Conservation (phyloP, 306 rosid species). For the Ziziphus jujuba region DNA sequence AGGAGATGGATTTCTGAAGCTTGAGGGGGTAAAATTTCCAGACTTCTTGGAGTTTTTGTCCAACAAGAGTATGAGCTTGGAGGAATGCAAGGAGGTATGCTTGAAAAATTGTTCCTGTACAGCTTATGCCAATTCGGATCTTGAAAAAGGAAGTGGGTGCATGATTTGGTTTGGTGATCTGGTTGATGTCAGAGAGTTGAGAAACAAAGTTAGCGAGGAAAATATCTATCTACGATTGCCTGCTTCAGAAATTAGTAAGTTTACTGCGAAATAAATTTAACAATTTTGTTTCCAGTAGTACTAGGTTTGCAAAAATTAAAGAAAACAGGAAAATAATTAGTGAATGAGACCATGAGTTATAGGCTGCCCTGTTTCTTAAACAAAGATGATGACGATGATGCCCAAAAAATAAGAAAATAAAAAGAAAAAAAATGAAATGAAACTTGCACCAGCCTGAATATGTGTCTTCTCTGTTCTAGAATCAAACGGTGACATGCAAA, state of each 20-base stretch:
- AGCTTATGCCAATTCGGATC: constrained; percentile 39
- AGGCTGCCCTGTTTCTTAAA: too few relatives aligned
- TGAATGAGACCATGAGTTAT: too few relatives aligned
- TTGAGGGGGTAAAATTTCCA: constrained; percentile 31
- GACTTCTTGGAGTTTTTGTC: constrained; percentile 30
- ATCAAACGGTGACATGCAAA: too few relatives aligned
- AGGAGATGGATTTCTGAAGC: constrained; percentile 30
- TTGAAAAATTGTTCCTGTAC: constrained; percentile 37
- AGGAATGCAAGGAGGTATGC: constrained; percentile 34
- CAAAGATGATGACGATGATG: too few relatives aligned
- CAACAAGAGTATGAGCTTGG: constrained; percentile 18
- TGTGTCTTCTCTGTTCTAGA: too few relatives aligned
- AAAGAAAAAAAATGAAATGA: too few relatives aligned
- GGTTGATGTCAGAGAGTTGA: constrained; percentile 31
- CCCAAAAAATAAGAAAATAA: too few relatives aligned
- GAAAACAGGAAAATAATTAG: too few relatives aligned
- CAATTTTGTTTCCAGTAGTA: too few relatives aligned
- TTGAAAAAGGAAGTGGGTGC: constrained; percentile 30
- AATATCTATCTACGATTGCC: constrained; percentile 35
- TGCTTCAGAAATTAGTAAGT: constrained; percentile 30
- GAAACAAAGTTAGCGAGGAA: constrained; percentile 11
- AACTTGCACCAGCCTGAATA: neutral
- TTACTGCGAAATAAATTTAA: too few relatives aligned
- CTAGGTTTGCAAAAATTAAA: too few relatives aligned
- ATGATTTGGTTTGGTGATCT: constrained; percentile 37